Evolutionary conservation across 805 yeast species (phyloP), one percentile per base, ranked within the genome.

Genomic region (Zygoascus biomembranicola): DNA sequence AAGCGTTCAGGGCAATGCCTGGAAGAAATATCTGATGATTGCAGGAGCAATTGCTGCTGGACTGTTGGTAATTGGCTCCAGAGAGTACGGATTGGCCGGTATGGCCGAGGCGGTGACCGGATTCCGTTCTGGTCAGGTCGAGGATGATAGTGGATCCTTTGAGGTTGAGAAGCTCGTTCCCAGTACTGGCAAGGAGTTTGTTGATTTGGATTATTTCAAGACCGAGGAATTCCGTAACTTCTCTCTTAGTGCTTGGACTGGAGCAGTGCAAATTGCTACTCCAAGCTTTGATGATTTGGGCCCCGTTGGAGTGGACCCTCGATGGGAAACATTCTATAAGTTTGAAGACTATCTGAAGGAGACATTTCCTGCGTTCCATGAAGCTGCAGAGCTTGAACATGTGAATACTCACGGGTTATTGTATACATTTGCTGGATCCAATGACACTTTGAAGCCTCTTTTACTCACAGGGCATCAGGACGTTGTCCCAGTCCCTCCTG

Each of bases 401-500:
- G 78, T 85, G 51, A 85, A 85, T 65, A 73, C 79, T 5, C 78
- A 79, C 58, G 88, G 86, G 2, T 69, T 87, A 51, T 72, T 87
- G 1, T 76, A 72, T 64, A 81, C 86, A 16, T 79, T 87, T 78
- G 63, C 74, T 55, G 94, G 95, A 4, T 65, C 77, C 5, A 63
- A 77, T 48, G 42, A 59, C 11, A 54, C 65, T 2, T 69, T 82
- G 57, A 82, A 84, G 64, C 95, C 95, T 14, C 59, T 82, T 32
- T 62, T 87, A 68, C 72, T 85, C 48, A 78, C 84, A 60, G 90
- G 90, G 1, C 95, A 87, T 64, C 85, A 80, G 66, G 95, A 87
- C 62, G 87, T 83, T 5, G 95, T 87, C 28, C 95, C 95, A 1
- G 84, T 85, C 11, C 86, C 81, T 59, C 64, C 67, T 11, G 77